These are phyloP conservation scores for Chlorophyllum brunneum DNA, from an alignment of 768 basidiomycete genomes.

Conservation along the genomic window DNA sequence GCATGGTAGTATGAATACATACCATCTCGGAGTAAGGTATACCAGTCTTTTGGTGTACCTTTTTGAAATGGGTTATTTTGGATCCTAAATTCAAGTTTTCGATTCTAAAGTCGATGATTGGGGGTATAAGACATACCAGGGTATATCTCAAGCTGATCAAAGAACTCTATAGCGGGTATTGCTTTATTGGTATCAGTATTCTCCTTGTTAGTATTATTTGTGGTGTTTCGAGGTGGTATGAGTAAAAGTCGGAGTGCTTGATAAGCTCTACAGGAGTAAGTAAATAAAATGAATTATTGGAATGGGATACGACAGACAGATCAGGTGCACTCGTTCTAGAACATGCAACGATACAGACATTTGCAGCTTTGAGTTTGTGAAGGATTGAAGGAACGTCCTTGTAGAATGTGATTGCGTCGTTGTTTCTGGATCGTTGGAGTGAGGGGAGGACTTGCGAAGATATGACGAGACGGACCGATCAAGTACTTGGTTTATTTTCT, in stretches of 20 bases:
- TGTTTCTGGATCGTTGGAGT: slow-evolving; percentile 35
- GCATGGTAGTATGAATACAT: slow-evolving; percentile 12
- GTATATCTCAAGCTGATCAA: slow-evolving; percentile 73
- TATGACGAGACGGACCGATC: slow-evolving; percentile 35
- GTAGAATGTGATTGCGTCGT: slow-evolving; percentile 65
- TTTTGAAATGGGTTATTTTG: slow-evolving; percentile 78
- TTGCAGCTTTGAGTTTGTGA: slow-evolving; percentile 44
- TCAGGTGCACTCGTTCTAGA: slow-evolving; percentile 68
- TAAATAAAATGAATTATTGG: neutral
- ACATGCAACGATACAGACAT: slow-evolving; percentile 59
- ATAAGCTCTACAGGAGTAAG: slow-evolving; percentile 49
- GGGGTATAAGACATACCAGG: slow-evolving; percentile 39
- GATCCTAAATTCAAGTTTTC: slow-evolving; percentile 43
- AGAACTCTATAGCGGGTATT: slow-evolving; percentile 54
- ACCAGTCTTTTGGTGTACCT: slow-evolving; percentile 66
- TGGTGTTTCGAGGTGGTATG: slow-evolving; percentile 33
- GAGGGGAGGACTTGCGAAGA: no score
- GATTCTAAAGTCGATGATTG: neutral
- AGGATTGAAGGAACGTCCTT: slow-evolving; percentile 73
- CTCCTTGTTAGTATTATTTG: slow-evolving; percentile 16
- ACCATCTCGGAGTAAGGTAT: slow-evolving; percentile 83
- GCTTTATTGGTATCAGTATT: slow-evolving; percentile 19
- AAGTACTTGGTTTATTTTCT: slow-evolving; percentile 43
- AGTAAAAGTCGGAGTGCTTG: slow-evolving; percentile 67
- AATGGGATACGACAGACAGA: slow-evolving; percentile 44